These are phyloP conservation scores for Dictyophora rubrovolvata DNA, from an alignment of 768 basidiomycete species.

Conservation along the genomic window DNA sequence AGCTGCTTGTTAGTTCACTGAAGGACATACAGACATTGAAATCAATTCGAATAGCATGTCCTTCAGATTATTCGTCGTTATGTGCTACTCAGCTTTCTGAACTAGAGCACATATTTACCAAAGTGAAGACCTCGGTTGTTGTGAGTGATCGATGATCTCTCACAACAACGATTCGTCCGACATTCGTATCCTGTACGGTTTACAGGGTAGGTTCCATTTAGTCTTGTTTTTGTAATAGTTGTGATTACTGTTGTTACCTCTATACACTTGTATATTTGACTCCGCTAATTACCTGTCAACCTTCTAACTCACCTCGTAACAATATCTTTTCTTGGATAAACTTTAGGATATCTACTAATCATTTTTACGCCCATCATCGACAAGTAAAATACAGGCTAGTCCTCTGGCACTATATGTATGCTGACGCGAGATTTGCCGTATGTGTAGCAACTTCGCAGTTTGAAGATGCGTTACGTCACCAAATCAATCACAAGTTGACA, in stretches of 20 bases:
- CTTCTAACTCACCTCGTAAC: too few relatives aligned
- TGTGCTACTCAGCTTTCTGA: neutral
- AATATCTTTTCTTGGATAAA: too few relatives aligned
- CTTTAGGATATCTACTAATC: too few relatives aligned
- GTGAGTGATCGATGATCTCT: neutral
- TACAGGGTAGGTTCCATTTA: neutral
- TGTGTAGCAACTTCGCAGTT: too few relatives aligned
- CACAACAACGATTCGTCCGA: neutral
- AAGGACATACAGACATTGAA: neutral
- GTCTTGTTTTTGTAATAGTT: neutral
- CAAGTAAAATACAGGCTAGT: too few relatives aligned
- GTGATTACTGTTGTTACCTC: too few relatives aligned
- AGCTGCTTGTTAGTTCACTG: neutral
- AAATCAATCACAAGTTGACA: neutral
- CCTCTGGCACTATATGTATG: too few relatives aligned
- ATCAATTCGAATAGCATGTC: neutral
- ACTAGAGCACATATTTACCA: neutral
- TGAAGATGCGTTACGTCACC: too few relatives aligned
- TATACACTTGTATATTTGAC: too few relatives aligned
- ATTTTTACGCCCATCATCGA: too few relatives aligned
- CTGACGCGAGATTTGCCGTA: too few relatives aligned
- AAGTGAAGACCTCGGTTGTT: neutral
- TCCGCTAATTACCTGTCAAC: too few relatives aligned
- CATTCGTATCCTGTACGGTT: neutral
- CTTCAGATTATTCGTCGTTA: neutral